Evolutionary conservation across 2,329 filamentous ascomycete genomes (phyloP).

Genomic region (Fusarium pseudograminearum): DNA sequence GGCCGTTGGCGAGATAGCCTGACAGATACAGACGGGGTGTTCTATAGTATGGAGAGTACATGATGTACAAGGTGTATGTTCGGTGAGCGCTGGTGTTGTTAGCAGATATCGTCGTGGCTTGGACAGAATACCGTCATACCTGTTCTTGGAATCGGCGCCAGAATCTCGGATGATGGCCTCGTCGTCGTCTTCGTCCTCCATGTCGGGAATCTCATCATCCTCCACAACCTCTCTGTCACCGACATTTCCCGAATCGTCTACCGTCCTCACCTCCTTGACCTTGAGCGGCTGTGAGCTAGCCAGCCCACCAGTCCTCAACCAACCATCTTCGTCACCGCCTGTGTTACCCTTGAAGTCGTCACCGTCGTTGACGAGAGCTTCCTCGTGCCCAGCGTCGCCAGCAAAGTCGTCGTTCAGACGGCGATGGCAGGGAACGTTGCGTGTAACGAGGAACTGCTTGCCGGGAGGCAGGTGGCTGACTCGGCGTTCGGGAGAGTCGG

Average conservation of each 20-base stretch:
- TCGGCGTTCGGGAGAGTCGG: slow-evolving; percentile 82
- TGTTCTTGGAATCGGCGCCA: slow-evolving; percentile 60
- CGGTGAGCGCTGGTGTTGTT: slow-evolving; percentile 74
- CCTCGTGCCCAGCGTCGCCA: slow-evolving; percentile 86
- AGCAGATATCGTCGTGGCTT: not conserved
- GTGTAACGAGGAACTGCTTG: slow-evolving; percentile 96
- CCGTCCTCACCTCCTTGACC: slow-evolving; percentile 83
- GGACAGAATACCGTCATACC: slow-evolving; percentile 51
- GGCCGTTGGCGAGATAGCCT: slow-evolving; percentile 83
- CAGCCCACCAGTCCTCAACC: slow-evolving; percentile 88
- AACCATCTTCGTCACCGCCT: slow-evolving; percentile 80
- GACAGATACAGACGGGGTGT: slow-evolving; percentile 96
- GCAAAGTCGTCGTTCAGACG: slow-evolving; percentile 94
- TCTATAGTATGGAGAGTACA: slow-evolving; percentile 96
- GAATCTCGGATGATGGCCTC: slow-evolving; percentile 94
- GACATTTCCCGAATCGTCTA: slow-evolving; percentile 89
- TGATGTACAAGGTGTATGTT: slow-evolving; percentile 98
- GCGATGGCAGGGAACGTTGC: slow-evolving; percentile 92
- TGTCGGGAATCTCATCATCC: slow-evolving; percentile 91
- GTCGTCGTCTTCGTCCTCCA: slow-evolving; percentile 98
- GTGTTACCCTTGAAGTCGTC: slow-evolving; percentile 68
- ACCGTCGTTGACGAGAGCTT: slow-evolving; percentile 85
- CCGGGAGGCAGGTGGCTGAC: slow-evolving; percentile 84
- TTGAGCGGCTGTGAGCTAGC: slow-evolving; percentile 80
- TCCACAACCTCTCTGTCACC: slow-evolving; percentile 78